Conservation (phyloP, 257 asterid species). For the Rhazya stricta region DNA sequence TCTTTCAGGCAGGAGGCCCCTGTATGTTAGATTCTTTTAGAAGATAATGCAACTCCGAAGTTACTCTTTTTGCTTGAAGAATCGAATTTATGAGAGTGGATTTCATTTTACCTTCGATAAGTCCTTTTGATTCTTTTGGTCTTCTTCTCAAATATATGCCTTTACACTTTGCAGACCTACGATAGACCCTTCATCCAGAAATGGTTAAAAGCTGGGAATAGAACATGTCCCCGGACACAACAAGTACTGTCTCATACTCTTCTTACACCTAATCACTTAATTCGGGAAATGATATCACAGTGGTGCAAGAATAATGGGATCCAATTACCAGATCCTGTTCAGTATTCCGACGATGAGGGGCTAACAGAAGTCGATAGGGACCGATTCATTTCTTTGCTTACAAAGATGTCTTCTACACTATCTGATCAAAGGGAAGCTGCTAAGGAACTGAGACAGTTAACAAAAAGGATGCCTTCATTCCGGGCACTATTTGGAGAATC, state of each 20-base stretch:
- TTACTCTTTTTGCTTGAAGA: neutral
- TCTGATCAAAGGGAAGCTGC: conserved; percentile 75
- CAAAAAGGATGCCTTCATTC: conserved; percentile 66
- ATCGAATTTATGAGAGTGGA: neutral
- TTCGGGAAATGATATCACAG: conserved; percentile 55
- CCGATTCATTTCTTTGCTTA: conserved; percentile 51
- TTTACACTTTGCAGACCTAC: conserved; percentile 64
- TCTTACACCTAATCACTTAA: conserved; percentile 71
- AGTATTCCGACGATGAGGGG: conserved; percentile 40
- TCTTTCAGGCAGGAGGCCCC: neutral
- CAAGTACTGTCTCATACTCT: conserved; percentile 74
- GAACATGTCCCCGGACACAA: conserved; percentile 80
- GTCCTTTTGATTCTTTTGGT: conserved; percentile 11
- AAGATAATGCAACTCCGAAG: neutral
- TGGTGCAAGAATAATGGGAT: conserved; percentile 74
- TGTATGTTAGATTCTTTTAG: neutral
- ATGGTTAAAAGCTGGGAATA: conserved; percentile 77
- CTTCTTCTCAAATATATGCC: conserved; percentile 3
- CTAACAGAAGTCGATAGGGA: conserved; percentile 56
- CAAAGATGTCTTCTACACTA: conserved; percentile 45
- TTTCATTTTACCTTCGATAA: conserved; percentile 3
- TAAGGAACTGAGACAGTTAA: conserved; percentile 54
- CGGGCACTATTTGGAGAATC: conserved; percentile 76
- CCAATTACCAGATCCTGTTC: conserved; percentile 44
- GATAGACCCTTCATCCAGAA: conserved; percentile 77